A percentile compares a stretch with the other conserved stretches of the same genome.
These are phyloP conservation scores for Cucurbita pepo DNA, from an alignment of 306 rosid genomes.

Conservation along the genomic window DNA sequence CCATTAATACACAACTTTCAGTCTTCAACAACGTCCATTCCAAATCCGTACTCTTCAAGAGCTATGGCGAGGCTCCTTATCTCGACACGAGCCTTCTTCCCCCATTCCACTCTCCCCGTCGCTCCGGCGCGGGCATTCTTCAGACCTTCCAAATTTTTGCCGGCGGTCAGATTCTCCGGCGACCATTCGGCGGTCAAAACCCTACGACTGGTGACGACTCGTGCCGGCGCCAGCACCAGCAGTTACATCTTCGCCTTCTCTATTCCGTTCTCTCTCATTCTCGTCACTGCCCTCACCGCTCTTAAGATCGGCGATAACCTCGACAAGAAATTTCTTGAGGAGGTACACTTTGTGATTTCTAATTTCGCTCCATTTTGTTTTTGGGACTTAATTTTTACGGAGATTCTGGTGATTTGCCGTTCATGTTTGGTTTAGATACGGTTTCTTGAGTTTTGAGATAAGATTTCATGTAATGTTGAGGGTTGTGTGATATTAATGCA, in stretches of 20 bases:
- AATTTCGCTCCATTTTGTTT: not conserved
- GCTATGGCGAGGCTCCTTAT: constrained; percentile 39
- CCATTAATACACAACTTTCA: not conserved
- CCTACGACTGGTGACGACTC: constrained; percentile 19
- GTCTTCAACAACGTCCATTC: not conserved
- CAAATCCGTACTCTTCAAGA: not conserved
- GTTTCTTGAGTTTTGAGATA: not conserved
- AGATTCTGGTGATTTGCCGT: not conserved
- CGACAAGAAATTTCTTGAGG: constrained; percentile 54
- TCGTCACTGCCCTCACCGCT: constrained; percentile 43
- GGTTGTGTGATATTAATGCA: not conserved
- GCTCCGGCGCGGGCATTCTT: constrained; percentile 9
- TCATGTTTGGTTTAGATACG: not conserved
- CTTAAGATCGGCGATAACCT: constrained; percentile 45
- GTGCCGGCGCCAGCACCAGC: constrained; percentile 48
- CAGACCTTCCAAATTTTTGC: constrained; percentile 5
- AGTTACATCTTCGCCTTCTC: constrained; percentile 44
- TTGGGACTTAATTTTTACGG: not conserved
- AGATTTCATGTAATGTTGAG: not conserved
- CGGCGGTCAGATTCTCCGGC: constrained; percentile 9
- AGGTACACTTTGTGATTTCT: constrained; percentile 24
- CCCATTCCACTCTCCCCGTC: constrained; percentile 3
- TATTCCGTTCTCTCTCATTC: constrained; percentile 51
- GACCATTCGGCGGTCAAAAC: constrained; percentile 5
- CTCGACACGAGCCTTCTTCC: constrained; percentile 16